Conservation (phyloP, 805 yeast species). For the Ogataea methylovora region DNA sequence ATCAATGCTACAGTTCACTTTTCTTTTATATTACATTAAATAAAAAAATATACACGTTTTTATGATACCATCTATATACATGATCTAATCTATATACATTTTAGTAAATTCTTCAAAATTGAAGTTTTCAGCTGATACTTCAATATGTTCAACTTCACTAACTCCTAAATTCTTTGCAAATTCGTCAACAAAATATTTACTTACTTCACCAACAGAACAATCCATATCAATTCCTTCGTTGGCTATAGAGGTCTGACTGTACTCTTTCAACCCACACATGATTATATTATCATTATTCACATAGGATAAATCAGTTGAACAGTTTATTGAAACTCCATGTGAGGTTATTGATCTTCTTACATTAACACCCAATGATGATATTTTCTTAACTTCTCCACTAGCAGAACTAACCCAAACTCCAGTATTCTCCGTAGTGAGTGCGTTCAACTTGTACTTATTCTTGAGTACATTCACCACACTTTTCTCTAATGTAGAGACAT, state of each 20-base stretch:
- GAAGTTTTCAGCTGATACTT: not conserved
- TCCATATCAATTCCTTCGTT: slow-evolving; percentile 14
- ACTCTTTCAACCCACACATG: slow-evolving; percentile 79
- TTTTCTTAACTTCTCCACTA: slow-evolving; percentile 37
- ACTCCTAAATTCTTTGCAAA: slow-evolving; percentile 32
- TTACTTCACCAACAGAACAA: slow-evolving; percentile 24
- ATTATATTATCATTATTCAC: slow-evolving; percentile 54
- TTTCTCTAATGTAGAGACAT: slow-evolving; percentile 38
- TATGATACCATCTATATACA: not conserved
- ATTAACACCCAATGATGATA: slow-evolving; percentile 87
- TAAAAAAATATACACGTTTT: not conserved
- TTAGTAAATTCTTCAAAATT: not conserved
- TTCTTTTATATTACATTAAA: not conserved
- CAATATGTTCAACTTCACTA: slow-evolving; percentile 2
- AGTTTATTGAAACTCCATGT: slow-evolving; percentile 85
- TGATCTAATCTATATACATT: slow-evolving; percentile 1
- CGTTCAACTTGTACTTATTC: slow-evolving; percentile 29
- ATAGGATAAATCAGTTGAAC: slow-evolving; percentile 61
- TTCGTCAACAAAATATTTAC: slow-evolving; percentile 35
- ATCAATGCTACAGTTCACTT: not conserved
- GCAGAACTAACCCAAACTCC: slow-evolving; percentile 73
- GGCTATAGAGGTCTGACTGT: slow-evolving; percentile 46
- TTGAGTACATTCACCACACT: slow-evolving; percentile 21
- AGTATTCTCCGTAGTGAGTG: slow-evolving; percentile 58
- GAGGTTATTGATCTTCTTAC: slow-evolving; percentile 78